Evolutionary conservation across 352 stramenopile genomes (phyloP).

Genomic region (Phytopythium boreale): DNA sequence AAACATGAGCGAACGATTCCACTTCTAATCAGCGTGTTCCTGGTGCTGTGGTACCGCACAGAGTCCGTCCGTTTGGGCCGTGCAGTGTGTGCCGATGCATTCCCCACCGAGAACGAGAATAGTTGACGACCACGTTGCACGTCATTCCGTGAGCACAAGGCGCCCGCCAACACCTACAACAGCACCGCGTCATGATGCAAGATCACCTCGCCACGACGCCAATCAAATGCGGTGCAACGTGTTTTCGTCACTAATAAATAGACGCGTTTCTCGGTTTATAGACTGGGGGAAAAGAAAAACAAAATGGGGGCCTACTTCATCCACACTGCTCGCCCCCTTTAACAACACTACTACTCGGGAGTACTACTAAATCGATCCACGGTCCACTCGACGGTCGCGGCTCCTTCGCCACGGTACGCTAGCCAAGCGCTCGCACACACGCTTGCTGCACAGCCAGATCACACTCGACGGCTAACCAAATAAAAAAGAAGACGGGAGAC

Average conservation of each 20-base stretch:
- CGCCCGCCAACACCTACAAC: no score
- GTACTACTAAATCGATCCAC: neutral
- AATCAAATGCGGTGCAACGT: no score
- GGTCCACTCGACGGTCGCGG: neutral
- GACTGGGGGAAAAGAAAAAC: neutral
- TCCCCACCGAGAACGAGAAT: no score
- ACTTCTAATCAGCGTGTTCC: no score
- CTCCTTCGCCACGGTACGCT: neutral
- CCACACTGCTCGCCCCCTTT: neutral
- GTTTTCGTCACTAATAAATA: neutral
- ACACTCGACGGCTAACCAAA: constrained; percentile 5
- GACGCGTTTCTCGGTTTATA: constrained; percentile 5
- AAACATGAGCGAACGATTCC: no score
- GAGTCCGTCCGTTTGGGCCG: no score
- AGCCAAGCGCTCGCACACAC: neutral
- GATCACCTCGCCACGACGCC: no score
- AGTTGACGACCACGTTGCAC: no score
- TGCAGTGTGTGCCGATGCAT: no score
- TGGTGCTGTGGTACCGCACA: no score
- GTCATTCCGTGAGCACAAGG: no score
- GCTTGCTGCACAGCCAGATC: neutral
- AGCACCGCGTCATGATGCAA: no score
- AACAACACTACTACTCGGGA: neutral
- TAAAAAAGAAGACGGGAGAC: constrained; percentile 6
- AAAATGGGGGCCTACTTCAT: constrained; percentile 1